These are phyloP conservation scores for Leccinellum rugosiceps DNA, from an alignment of 768 basidiomycete genomes.

Conservation along the genomic window DNA sequence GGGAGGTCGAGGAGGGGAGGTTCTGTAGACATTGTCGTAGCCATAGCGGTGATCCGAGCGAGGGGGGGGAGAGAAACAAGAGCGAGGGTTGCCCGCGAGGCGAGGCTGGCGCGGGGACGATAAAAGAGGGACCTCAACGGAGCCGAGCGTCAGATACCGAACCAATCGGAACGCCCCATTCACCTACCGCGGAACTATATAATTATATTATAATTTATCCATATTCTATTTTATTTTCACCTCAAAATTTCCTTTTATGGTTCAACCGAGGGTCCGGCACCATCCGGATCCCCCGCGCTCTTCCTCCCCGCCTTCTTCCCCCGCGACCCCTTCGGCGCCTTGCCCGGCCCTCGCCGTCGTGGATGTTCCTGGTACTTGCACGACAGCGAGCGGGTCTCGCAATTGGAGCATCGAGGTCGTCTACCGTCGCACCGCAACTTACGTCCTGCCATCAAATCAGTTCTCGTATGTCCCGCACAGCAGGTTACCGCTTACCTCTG, in stretches of 20 bases:
- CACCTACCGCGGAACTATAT: slow-evolving; percentile 29
- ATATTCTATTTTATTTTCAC: slow-evolving; percentile 19
- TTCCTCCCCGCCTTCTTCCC: slow-evolving; percentile 38
- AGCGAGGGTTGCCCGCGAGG: slow-evolving; percentile 53
- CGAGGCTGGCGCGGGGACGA: slow-evolving; percentile 67
- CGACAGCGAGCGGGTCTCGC: slow-evolving; percentile 46
- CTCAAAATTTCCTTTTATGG: slow-evolving; percentile 22
- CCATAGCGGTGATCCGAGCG: slow-evolving; percentile 30
- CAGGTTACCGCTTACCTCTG: slow-evolving; percentile 47
- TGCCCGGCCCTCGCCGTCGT: slow-evolving; percentile 71
- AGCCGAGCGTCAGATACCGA: slow-evolving; percentile 53
- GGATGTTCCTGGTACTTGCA: slow-evolving; percentile 54
- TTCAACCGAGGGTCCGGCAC: slow-evolving; percentile 24
- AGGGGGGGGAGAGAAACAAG: slow-evolving; percentile 36
- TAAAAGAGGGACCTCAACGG: slow-evolving; percentile 42
- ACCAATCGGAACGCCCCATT: slow-evolving; percentile 53
- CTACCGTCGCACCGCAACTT: slow-evolving; percentile 74
- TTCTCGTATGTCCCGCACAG: neutral
- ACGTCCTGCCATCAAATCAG: slow-evolving; percentile 42
- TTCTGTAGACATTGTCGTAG: slow-evolving; percentile 38
- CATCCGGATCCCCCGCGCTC: slow-evolving; percentile 23
- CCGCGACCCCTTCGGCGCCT: slow-evolving; percentile 60
- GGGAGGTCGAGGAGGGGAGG: slow-evolving; percentile 31
- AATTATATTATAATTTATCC: slow-evolving; percentile 14
- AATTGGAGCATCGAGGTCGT: slow-evolving; percentile 62